These are phyloP conservation scores for Sextonia rubra DNA, from an alignment of 164 flowering plant species.

Conservation along the genomic window DNA sequence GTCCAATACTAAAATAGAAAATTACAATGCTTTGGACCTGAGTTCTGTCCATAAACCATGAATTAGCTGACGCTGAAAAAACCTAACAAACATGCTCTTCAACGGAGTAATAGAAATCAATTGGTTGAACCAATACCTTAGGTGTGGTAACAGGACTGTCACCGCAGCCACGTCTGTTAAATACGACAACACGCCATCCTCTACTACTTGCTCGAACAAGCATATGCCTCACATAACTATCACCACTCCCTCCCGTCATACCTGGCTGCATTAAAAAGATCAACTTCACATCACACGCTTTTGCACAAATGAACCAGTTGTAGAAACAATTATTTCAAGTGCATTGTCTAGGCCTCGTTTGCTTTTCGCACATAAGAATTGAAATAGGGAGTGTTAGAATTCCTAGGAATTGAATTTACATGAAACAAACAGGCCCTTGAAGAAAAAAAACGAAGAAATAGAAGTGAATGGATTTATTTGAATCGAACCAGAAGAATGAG, in stretches of 20 bases:
- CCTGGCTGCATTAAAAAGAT: conserved; percentile 68
- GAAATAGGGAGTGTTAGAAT: not conserved
- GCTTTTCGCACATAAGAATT: no score
- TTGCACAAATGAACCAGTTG: not conserved
- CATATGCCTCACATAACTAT: conserved; percentile 88
- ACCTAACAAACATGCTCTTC: no score
- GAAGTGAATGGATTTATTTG: not conserved
- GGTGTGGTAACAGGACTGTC: conserved; percentile 81
- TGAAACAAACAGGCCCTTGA: no score
- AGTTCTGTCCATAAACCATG: no score
- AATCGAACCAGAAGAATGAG: conserved; percentile 74
- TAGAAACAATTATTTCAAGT: no score
- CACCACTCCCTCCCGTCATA: conserved; percentile 88
- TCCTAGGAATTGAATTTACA: no score
- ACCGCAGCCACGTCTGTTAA: conserved; percentile 93
- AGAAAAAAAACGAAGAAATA: no score
- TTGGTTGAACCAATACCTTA: conserved; percentile 41
- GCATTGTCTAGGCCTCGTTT: no score
- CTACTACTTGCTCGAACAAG: conserved; percentile 57
- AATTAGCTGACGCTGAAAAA: no score
- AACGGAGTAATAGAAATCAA: not conserved
- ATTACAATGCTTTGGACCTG: no score
- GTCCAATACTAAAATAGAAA: no score
- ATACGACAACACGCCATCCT: conserved; percentile 84
- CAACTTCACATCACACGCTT: conserved; percentile 12